These are phyloP conservation scores for Punica granatum DNA, from an alignment of 345 rosid genomes.

Conservation along the genomic window DNA sequence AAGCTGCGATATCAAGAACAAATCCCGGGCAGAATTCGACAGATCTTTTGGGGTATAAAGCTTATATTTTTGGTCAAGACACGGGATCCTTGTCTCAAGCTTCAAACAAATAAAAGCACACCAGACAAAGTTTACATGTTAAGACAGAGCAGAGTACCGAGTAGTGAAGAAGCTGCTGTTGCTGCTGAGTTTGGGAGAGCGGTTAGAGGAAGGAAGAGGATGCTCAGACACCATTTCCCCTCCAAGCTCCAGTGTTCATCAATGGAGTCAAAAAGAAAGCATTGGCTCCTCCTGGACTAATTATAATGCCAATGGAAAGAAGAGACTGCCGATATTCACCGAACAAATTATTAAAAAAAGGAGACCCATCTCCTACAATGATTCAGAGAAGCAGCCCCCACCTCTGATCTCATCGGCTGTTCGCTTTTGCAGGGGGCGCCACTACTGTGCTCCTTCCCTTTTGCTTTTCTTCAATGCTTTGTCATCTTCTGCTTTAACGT, in stretches of 20 bases:
- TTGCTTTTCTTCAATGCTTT: not conserved
- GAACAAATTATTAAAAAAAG: not conserved
- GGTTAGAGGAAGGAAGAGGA: not conserved
- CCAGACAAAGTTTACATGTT: not conserved
- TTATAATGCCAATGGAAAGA: too few relatives aligned
- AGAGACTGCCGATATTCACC: not conserved
- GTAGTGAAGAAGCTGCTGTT: conserved; percentile 6
- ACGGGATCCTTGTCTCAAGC: too few relatives aligned
- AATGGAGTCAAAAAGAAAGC: not conserved
- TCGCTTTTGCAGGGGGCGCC: conserved; percentile 6
- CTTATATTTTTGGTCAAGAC: not conserved
- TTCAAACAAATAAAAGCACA: not conserved
- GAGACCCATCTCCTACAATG: conserved; percentile 6
- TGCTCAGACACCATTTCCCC: conserved; percentile 5
- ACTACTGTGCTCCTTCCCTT: not conserved
- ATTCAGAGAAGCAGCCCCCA: not conserved
- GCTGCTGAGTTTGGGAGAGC: not conserved
- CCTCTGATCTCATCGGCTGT: conserved; percentile 5
- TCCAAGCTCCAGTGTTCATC: not conserved
- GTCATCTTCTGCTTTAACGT: not conserved
- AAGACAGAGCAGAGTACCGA: not conserved
- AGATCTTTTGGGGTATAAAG: too few relatives aligned
- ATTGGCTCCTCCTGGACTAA: not conserved
- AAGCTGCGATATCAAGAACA: not conserved
- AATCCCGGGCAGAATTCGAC: not conserved